Conservation (phyloP, 345 rosid species). For the Schrenkiella parvula region DNA sequence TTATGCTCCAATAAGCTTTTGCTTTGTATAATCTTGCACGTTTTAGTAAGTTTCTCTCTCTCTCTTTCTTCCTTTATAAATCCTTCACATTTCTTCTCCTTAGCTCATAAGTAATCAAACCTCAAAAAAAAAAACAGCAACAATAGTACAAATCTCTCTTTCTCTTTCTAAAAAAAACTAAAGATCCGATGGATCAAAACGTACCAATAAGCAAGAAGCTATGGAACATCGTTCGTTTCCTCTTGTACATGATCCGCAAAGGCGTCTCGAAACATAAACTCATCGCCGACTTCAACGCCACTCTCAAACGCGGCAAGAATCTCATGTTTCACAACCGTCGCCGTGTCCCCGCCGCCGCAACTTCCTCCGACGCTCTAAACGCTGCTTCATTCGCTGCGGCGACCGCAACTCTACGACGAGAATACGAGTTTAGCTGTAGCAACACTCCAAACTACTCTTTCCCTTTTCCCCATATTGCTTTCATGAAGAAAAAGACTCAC, state of each 20-base stretch:
- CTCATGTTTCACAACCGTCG: constrained; percentile 55
- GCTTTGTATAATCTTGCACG: constrained; percentile 29
- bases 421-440: constrained; percentile 95
- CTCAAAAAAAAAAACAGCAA: background rate
- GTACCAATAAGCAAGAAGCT: constrained; percentile 54
- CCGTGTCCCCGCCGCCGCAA: constrained; percentile 17
- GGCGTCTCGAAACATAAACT: constrained; percentile 59
- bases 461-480: constrained; percentile 34
- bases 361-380: background rate
- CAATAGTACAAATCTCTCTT: constrained; percentile 7
- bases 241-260: constrained; percentile 69
- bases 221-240: constrained; percentile 60
- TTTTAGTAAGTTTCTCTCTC: constrained; percentile 2
- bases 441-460: constrained; percentile 71
- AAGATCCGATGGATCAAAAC: constrained; percentile 40
- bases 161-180: constrained; percentile 8
- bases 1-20: constrained; percentile 11
- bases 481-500: constrained; percentile 39
- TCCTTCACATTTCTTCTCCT: constrained; percentile 22
- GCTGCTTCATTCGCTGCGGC: constrained; percentile 29
- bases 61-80: constrained; percentile 38
- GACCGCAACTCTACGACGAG: constrained; percentile 37
- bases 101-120: constrained; percentile 33
- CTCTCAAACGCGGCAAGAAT: constrained; percentile 78
- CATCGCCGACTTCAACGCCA: constrained; percentile 64